Conservation (phyloP, 192 early-diverging fungal species). For the Phycomyces nitens region DNA sequence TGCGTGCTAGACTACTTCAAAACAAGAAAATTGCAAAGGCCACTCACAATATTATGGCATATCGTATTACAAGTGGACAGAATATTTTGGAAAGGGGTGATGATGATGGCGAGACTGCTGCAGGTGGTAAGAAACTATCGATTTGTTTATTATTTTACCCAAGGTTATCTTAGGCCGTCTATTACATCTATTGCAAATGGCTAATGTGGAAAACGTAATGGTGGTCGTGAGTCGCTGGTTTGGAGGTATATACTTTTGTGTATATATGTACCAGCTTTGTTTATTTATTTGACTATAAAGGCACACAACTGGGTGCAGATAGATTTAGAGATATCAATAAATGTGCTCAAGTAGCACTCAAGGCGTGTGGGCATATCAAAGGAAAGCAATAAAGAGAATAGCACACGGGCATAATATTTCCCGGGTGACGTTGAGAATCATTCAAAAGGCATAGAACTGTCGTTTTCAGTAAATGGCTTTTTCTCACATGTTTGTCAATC, state of each 20-base stretch:
- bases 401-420: background rate
- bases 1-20: constrained; percentile 49
- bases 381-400: constrained; percentile 14
- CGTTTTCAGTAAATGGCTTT: no score
- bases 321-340: constrained; percentile 92
- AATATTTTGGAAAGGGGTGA: constrained; percentile 71
- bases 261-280: no score
- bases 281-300: no score
- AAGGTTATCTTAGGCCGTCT: no score
- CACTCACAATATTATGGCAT: constrained; percentile 88
- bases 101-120: constrained; percentile 93
- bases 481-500: no score
- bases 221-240: constrained; percentile 87
- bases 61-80: constrained; percentile 61
- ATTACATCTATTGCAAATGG: constrained; percentile 72
- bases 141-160: background rate
- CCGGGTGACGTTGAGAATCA: no score
- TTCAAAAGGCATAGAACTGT: no score
- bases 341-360: constrained; percentile 63
- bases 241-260: constrained; percentile 56
- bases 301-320: constrained; percentile 40
- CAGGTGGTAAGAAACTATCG: constrained; percentile 52
- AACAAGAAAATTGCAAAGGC: constrained; percentile 77
- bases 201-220: constrained; percentile 64
- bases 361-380: constrained; percentile 54